Base-by-base conservation (phyloP, 1,284 basidiomycete genomes). In the Malassezia cuniculi region DNA sequence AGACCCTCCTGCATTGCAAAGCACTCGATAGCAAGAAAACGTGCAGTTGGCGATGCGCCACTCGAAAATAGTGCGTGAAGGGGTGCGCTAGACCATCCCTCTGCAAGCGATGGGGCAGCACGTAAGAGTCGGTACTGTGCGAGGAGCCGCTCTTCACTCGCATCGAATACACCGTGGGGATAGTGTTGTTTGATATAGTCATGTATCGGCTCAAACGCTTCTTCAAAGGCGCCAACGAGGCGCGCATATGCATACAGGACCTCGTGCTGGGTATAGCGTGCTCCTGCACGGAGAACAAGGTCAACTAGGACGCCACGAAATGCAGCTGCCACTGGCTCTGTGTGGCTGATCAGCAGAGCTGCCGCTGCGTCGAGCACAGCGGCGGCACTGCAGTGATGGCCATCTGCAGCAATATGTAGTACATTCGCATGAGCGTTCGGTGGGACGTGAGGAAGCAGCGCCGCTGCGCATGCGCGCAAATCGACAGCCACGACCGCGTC, bases 241-340 rank as follows among this genome's bases (percentile, higher is more conserved):
- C 41, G 36, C 1, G 54, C 53, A 15, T 68, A 27, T 2, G 57
- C 55, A 22, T 50, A 41, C 11, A 49, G 36, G 10, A 37, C 30
- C 17, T 52, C 46, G 17, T 34, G 27, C 31, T 8, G 26, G 10
- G 29, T 48, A n/a, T 27, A 19, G 3, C 14, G n/a, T 6, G 48
- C 37, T 5, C 36, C 14, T 34, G 51, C 48, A 4, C 59, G 37
- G 1, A 54, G 52, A 14, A 53, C 44, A 5, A 70, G 47, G n/a
- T 68, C 60, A 16, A 53, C 18, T 12, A 64, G 52, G 10, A 68
- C 12, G 3, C 67, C 62, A 19, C 58, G 50, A 47, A 62, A 66
- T 1, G 46, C 39, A 5, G 55, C 39, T 11, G 60, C 52, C 12
- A 68, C 50, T 7, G 37, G 35, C 14, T 52, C 14, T 1, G 63